A percentile compares a stretch with the other conserved stretches of the same genome.
These are phyloP conservation scores for Ceraceosorus guamensis DNA, from an alignment of 1,284 basidiomycete species.

Conservation along the genomic window DNA sequence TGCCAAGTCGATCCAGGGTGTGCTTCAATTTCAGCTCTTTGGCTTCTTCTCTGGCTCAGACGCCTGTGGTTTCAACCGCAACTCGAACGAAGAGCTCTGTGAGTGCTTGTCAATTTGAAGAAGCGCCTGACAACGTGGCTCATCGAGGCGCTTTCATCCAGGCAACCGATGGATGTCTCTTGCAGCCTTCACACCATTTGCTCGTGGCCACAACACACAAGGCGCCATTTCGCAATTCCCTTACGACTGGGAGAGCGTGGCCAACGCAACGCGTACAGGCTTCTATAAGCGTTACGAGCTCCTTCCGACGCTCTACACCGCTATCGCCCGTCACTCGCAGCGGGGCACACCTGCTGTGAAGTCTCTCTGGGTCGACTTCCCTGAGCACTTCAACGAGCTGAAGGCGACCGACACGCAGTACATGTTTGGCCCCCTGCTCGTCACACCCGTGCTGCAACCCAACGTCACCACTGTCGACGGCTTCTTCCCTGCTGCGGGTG, in stretches of 20 bases:
- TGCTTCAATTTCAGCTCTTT: slow-evolving; percentile 64
- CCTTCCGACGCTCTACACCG: slow-evolving; percentile 21
- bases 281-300: slow-evolving; percentile 27
- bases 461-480: slow-evolving; percentile 42
- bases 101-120: too few species aligned
- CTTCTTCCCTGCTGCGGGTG: slow-evolving; percentile 24
- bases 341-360: slow-evolving; percentile 21
- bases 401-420: slow-evolving; percentile 25
- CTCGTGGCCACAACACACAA: slow-evolving; percentile 25
- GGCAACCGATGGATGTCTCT: slow-evolving; percentile 6
- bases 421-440: slow-evolving; percentile 25
- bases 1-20: slow-evolving; percentile 58
- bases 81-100: slow-evolving; percentile 59
- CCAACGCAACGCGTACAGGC: slow-evolving; percentile 23
- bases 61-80: slow-evolving; percentile 48
- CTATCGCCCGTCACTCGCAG: slow-evolving; percentile 13
- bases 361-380: slow-evolving; percentile 31
- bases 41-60: slow-evolving; percentile 31
- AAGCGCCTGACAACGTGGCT: too few species aligned
- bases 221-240: slow-evolving; percentile 30
- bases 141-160: too few species aligned
- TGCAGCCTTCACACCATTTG: slow-evolving; percentile 1
- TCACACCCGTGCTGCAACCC: slow-evolving; percentile 24
- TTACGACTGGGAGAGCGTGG: slow-evolving; percentile 24
- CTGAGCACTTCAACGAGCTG: slow-evolving; percentile 20